Evolutionary conservation across 768 basidiomycete species (phyloP).

Genomic region (Russula griseocarnosa): DNA sequence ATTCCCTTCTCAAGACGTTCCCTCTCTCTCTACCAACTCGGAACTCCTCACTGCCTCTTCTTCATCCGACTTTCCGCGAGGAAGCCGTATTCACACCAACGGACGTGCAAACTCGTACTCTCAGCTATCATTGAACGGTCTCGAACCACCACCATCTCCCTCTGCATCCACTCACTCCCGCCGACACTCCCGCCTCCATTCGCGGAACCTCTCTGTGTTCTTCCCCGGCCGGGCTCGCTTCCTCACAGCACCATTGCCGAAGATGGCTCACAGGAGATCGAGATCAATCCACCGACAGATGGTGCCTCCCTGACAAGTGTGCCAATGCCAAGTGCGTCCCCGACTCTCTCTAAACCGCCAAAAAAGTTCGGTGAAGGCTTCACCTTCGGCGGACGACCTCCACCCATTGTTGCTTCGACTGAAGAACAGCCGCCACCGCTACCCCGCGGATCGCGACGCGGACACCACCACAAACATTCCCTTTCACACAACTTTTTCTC

Average conservation of each 20-base stretch:
- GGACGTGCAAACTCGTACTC: slow-evolving; percentile 22
- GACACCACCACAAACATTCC: slow-evolving; percentile 92
- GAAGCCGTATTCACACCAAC: slow-evolving; percentile 6
- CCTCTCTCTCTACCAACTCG: slow-evolving; percentile 21
- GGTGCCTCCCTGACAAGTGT: background rate
- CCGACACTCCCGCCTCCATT: slow-evolving; percentile 73
- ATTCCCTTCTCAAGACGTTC: slow-evolving; percentile 35
- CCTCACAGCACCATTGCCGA: slow-evolving; percentile 62
- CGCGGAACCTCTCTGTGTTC: slow-evolving; percentile 86
- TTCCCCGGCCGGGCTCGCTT: slow-evolving; percentile 72
- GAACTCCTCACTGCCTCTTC: slow-evolving; percentile 10
- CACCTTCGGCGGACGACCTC: slow-evolving; percentile 59
- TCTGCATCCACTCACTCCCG: slow-evolving; percentile 35
- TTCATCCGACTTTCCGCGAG: slow-evolving; percentile 14
- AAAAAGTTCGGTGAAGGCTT: slow-evolving; percentile 52
- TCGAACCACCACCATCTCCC: slow-evolving; percentile 26
- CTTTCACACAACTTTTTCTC: slow-evolving; percentile 94
- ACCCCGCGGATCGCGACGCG: slow-evolving; percentile 46
- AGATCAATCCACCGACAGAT: slow-evolving; percentile 36
- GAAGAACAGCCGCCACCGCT: slow-evolving; percentile 30
- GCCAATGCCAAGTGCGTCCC: slow-evolving; percentile 42
- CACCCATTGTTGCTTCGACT: slow-evolving; percentile 33
- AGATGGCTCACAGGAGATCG: slow-evolving; percentile 55
- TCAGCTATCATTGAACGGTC: slow-evolving; percentile 10
- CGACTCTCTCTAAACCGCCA: slow-evolving; percentile 37